These are phyloP conservation scores for Debaryomyces sp. DNA, from an alignment of 1,139 yeast species.

Conservation along the genomic window DNA sequence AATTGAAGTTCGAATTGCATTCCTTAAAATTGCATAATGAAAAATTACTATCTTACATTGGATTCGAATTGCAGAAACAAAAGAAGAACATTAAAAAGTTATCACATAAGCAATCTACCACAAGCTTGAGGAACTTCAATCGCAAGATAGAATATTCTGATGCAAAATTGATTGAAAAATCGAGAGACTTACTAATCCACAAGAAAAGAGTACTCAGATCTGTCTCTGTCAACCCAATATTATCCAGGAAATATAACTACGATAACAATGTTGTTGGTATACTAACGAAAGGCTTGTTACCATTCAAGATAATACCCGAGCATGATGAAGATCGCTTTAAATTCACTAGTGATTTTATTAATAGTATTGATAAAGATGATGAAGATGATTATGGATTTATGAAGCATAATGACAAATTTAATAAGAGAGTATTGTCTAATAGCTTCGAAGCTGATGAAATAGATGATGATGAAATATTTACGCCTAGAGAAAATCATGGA, in stretches of 20 bases:
- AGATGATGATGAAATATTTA: constrained; percentile 17
- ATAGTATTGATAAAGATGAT: constrained; percentile 15
- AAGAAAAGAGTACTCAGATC: constrained; percentile 49
- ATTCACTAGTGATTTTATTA: constrained; percentile 13
- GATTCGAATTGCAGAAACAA: constrained; percentile 56
- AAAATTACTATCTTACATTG: constrained; percentile 57
- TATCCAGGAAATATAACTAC: constrained; percentile 31
- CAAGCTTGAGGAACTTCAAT: constrained; percentile 18
- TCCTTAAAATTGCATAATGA: constrained; percentile 59
- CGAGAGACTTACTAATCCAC: constrained; percentile 44
- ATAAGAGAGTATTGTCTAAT: constrained; percentile 34
- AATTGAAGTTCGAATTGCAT: constrained; percentile 55
- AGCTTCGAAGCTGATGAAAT: constrained; percentile 27
- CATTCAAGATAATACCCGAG: constrained; percentile 6
- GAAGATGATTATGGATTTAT: constrained; percentile 43
- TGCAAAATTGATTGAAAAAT: constrained; percentile 51
- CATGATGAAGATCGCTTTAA: constrained; percentile 11
- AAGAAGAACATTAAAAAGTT: constrained; percentile 46
- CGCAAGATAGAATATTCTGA: constrained; percentile 51
- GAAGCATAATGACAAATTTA: constrained; percentile 31
- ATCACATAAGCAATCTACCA: constrained; percentile 39
- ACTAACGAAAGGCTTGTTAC: constrained; percentile 23
- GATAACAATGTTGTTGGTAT: constrained; percentile 17
- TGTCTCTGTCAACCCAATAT: constrained; percentile 46
- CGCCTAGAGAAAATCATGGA: constrained; percentile 13